Base-by-base conservation (phyloP, 2,329 filamentous ascomycete species). In the Lasiodiplodia sp. region DNA sequence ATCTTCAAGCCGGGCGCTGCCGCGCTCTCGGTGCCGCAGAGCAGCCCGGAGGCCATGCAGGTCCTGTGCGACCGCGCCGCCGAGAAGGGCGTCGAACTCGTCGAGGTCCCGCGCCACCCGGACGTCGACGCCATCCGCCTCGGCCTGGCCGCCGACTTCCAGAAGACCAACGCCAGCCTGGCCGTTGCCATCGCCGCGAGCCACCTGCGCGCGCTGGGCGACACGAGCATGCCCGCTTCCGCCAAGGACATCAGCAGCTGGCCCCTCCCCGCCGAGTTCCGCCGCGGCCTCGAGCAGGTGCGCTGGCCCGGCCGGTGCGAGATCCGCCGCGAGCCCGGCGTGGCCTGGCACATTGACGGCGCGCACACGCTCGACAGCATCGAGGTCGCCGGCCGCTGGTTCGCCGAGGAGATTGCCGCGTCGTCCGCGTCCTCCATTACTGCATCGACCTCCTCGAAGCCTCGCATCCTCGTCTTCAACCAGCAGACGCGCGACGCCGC, bases 361-460 rank as follows among this genome's bases (percentile, higher is more conserved):
- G 94, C 92, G 2, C 94, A 97, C 77, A 97, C 94, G 0, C 84
- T 90, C 25, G 94, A 97, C 73, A 96, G 93, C 73, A 88, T 97
- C 71, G 85, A 88, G 65, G 86, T 92, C 52, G 91, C 92, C 12
- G 92, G 89, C 3, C 84, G 84, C 72, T 97, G 94, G 94, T 95
- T 95, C 74, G 87, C 87, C 8, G 76, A 79, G 55, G 79, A 73
- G 70, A 80, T 76, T 47, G 72, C 75, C 14, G 28, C 28, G 28
- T 73, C 78, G 18, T 78, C 79, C 55, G 75, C 78, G 5, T 73
- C 79, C 7, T 69, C 69, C n/a, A 71, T 70, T 3, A 23, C 37
- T 71, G 34, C 66, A 74, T 21, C 75, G 72, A 65, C 66, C 25
- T 67, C 71, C 4, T 66, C 68, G 14, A 66, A 70, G 11, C 75